Base-by-base conservation (phyloP, 2,329 filamentous ascomycete genomes). In the Epichloe hybrida region DNA sequence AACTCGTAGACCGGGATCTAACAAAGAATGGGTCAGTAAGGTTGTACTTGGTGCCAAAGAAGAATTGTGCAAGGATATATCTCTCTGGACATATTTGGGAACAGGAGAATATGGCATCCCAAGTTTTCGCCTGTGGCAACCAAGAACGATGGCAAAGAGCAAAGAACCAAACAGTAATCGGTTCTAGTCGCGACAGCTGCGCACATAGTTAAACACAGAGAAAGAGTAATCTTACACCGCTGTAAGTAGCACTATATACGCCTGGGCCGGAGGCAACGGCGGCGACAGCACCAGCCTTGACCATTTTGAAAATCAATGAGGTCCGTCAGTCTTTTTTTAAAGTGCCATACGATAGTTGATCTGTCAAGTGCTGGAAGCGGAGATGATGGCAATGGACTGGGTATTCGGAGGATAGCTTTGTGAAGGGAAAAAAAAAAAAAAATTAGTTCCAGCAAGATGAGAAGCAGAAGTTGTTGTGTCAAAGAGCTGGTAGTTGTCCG, bases 1-100 rank as follows among this genome's bases (percentile, higher is more conserved):
- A 81, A 93, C 65, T 97, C 93, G 65, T 93, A 96, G 11, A 97
- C 91, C 37, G 91, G 91, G 54, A 95, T 89, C 88, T 96, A 62
- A 50, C 36, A 49, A 6, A 2, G 21, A 27, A 43, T 12, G n/a
- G 31, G 20, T 52, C 20, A 52, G 50, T 7, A 12, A 35, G 12
- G 2, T 21, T 8, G 35, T 7, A 41, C 9, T 1, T 15, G 8
- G 15, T 35, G 21, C 42, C 20, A 34, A 36, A 38, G n/a, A 20
- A 15, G 5, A 44, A 37, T 12, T 27, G 13, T 34, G 42, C n/a
- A 35, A 21, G 27, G 13, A 11, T 3, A 15, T 23, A 17, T 27
- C 17, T 17, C 3, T 6, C 37, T 2, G 15, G 11, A 15, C 15
- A 46, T 3, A 13, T 36, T 5, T 37, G 17, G 20, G 12, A 37